phyloP scores from a whole-genome alignment of 1,139 yeast genomes.

The Diutina sp. region DNA sequence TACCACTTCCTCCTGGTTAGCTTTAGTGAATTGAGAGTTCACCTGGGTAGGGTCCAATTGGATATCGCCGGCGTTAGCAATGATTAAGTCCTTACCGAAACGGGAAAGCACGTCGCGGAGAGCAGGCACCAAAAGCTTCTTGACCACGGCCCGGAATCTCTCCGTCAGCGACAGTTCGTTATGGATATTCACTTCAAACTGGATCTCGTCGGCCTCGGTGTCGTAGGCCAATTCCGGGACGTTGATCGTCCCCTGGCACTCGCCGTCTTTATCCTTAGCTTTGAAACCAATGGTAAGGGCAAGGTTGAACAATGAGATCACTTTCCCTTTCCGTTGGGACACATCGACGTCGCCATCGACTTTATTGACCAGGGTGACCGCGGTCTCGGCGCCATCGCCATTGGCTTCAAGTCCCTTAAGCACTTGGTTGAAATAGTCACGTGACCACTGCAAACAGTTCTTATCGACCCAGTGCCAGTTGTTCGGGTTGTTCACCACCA shows the following conservation, averaged over 20 bases:
- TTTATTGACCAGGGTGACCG: slow-evolving; percentile 41
- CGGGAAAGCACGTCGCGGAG: slow-evolving; percentile 43
- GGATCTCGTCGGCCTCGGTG: slow-evolving; percentile 72
- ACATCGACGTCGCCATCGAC: slow-evolving; percentile 96
- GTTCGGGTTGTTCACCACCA: slow-evolving; percentile 40
- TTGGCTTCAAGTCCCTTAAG: slow-evolving; percentile 35
- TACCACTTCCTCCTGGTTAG: slow-evolving; percentile 29
- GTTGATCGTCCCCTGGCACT: slow-evolving; percentile 49
- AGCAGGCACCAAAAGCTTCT: slow-evolving; percentile 53
- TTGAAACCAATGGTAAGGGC: slow-evolving; percentile 47
- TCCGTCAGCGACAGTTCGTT: slow-evolving; percentile 45
- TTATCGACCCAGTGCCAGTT: slow-evolving; percentile 97
- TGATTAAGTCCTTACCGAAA: slow-evolving; percentile 71
- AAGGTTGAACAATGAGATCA: slow-evolving; percentile 81
- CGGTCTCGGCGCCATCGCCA: slow-evolving; percentile 20
- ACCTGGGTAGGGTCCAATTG: slow-evolving; percentile 61
- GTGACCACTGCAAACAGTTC: slow-evolving; percentile 88
- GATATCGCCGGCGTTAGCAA: slow-evolving; percentile 71
- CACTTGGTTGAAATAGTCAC: slow-evolving; percentile 53
- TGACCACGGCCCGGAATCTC: slow-evolving; percentile 38
- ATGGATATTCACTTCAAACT: slow-evolving; percentile 61
- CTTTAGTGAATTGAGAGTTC: slow-evolving; percentile 52
- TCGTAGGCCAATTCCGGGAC: slow-evolving; percentile 96
- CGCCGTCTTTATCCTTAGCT: slow-evolving; percentile 26
- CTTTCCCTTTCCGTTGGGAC: slow-evolving; percentile 92